phyloP scores from a whole-genome alignment of 805 yeast species.

The Ogataea saltuana region DNA sequence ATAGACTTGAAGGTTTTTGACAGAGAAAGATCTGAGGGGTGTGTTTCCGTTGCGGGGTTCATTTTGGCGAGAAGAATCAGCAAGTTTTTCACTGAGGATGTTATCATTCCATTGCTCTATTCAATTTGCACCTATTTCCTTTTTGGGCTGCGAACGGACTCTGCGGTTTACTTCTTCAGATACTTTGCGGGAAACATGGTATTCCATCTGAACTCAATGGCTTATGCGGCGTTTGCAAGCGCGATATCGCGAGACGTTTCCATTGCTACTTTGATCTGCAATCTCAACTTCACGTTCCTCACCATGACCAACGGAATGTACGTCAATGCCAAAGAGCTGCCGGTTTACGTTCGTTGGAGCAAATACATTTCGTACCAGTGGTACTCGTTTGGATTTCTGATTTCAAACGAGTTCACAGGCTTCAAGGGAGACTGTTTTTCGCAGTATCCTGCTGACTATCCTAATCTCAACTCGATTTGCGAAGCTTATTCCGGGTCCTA shows the following conservation, averaged over 20 bases:
- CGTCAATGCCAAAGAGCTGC: slow-evolving; percentile 70
- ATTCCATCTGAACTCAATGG: slow-evolving; percentile 55
- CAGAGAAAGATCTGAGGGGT: slow-evolving; percentile 70
- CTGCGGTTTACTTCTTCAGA: slow-evolving; percentile 53
- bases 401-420: slow-evolving; percentile 64
- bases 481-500: slow-evolving; percentile 54
- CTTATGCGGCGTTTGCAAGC: slow-evolving; percentile 53
- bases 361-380: slow-evolving; percentile 75
- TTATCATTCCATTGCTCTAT: slow-evolving; percentile 60
- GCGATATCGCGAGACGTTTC: slow-evolving; percentile 63
- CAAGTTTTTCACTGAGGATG: slow-evolving; percentile 67
- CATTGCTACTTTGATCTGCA: slow-evolving; percentile 59
- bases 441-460: slow-evolving; percentile 36
- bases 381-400: slow-evolving; percentile 72
- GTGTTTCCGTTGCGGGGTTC: slow-evolving; percentile 67
- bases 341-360: slow-evolving; percentile 85
- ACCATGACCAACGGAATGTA: slow-evolving; percentile 81
- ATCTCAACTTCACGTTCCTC: slow-evolving; percentile 66
- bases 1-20: slow-evolving; percentile 57
- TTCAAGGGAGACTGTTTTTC: slow-evolving; percentile 57
- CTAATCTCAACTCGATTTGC: slow-evolving; percentile 39
- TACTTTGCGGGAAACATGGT: slow-evolving; percentile 62
- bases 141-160: slow-evolving; percentile 63
- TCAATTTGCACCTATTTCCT: slow-evolving; percentile 69
- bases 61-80: slow-evolving; percentile 64